Base-by-base conservation (phyloP, 176 grass and related monocot genomes). In the Oryza longistaminata region DNA sequence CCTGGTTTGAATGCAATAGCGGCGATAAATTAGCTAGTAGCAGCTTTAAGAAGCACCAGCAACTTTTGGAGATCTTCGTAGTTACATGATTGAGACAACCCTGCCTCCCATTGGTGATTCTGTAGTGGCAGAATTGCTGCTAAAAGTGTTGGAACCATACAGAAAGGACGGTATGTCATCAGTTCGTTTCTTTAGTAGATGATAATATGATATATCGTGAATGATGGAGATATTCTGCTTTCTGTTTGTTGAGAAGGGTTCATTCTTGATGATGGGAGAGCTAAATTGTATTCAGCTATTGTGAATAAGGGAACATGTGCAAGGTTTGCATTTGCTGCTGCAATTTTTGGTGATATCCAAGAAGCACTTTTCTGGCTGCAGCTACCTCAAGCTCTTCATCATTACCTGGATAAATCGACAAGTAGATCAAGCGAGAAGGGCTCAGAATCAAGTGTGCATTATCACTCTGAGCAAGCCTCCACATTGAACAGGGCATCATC, bases 301-400 rank as follows among this genome's bases (percentile, higher is more conserved):
- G 86, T 90, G 35, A 90, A 86, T 68, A 89, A 88, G 78, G 93
- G 96, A 82, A 76, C 88, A 83, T 93, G 80, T 84, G 93, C 88
- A 77, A 90, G 91, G 81, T 94, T 93, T 85, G 87, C 96, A 74
- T 98, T 98, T 95, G 90, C 96, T 78, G 96, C 96, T 85, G 91
- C 90, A 8, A 77, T 94, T 66, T 98, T 95, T 86, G 96, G 96
- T 69, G 93, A 98, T 83, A 60, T 89, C 73, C 85, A 91, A 65
- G 96, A 98, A 94, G 88, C 90, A 39, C 67, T 96, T 55, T 98
- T 98, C 87, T 98, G 96, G 96, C 81, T 94, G 81, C 96, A 98
- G 71, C 78, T 98, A 44, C 96, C 96, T 62, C 83, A 86, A 81
- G 91, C 96, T 86, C 93, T 98, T 77, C 71, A 17, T 55, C 91